Conservation (phyloP, 768 basidiomycete genomes). For the Suillus sp. region DNA sequence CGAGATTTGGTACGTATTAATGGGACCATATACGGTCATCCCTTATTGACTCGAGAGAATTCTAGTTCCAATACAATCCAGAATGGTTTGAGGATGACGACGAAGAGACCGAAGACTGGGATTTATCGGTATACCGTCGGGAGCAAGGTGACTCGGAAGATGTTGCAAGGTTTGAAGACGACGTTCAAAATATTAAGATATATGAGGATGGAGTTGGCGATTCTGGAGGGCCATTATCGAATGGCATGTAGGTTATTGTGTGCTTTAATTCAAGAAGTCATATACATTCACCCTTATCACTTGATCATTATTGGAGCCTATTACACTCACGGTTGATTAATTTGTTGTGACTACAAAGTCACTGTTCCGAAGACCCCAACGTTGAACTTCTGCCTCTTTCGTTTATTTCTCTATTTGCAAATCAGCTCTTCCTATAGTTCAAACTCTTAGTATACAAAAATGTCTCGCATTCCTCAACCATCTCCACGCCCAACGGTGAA, state of each 20-base stretch:
- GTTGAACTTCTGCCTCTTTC: background rate
- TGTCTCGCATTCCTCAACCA: slow-evolving; percentile 46
- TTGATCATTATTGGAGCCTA: background rate
- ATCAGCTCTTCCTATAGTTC: background rate
- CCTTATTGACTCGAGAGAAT: slow-evolving; percentile 14
- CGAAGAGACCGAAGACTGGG: slow-evolving; percentile 52
- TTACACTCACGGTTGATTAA: background rate
- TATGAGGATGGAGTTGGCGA: slow-evolving; percentile 22
- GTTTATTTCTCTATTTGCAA: background rate
- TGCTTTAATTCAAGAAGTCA: slow-evolving; percentile 12
- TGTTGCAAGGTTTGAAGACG: slow-evolving; percentile 20
- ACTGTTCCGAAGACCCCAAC: background rate
- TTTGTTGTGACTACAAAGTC: background rate
- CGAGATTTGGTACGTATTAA: slow-evolving; percentile 76
- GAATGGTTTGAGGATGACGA: slow-evolving; percentile 89
- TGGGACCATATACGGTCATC: slow-evolving; percentile 1
- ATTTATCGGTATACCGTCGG: slow-evolving; percentile 55
- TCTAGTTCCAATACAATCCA: slow-evolving; percentile 92
- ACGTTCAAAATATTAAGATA: slow-evolving; percentile 21
- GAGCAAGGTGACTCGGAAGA: slow-evolving; percentile 40
- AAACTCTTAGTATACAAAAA: slow-evolving; percentile 18
- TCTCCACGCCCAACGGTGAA: slow-evolving; percentile 36
- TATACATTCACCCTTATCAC: background rate
- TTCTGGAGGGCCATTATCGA: background rate
- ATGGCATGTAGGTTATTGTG: slow-evolving; percentile 9